Conservation (phyloP, 1,284 basidiomycete genomes). For the Ustilago bromivora region DNA sequence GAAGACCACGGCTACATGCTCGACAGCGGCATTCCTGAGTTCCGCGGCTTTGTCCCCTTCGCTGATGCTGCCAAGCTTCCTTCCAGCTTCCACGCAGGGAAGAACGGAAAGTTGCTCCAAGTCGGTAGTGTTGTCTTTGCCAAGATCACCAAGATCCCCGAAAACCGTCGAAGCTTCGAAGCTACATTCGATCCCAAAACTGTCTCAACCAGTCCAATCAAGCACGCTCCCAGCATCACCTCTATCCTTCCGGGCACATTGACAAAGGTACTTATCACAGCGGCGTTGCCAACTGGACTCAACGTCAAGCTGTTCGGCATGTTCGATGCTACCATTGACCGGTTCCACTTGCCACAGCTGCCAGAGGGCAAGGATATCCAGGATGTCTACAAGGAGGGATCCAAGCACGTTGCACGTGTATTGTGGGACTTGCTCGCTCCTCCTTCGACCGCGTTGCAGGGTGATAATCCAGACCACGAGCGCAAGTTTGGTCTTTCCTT, state of each 20-base stretch:
- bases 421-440: conserved; percentile 75
- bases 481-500: conserved; percentile 64
- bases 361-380: conserved; percentile 60
- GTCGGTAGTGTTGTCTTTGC: conserved; percentile 68
- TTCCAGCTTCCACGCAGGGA: conserved; percentile 42
- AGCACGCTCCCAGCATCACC: conserved; percentile 73
- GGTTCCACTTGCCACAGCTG: conserved; percentile 77
- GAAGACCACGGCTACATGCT: conserved; percentile 97
- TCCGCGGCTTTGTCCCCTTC: conserved; percentile 66
- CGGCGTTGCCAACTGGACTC: conserved; percentile 81
- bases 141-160: conserved; percentile 65
- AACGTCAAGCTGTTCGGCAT: conserved; percentile 92
- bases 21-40: conserved; percentile 76
- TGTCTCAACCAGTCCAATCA: conserved; percentile 49
- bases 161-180: conserved; percentile 68
- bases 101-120: conserved; percentile 58
- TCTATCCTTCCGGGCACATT: conserved; percentile 88
- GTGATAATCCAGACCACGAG: conserved; percentile 49
- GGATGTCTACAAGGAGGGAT: conserved; percentile 75
- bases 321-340: conserved; percentile 91
- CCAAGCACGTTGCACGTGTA: conserved; percentile 82
- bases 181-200: conserved; percentile 62
- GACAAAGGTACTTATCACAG: conserved; percentile 86
- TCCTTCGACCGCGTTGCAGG: conserved; percentile 38
- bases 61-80: conserved; percentile 53